These are phyloP conservation scores for Myochromella boudieri DNA, from an alignment of 768 basidiomycete genomes.

Conservation along the genomic window DNA sequence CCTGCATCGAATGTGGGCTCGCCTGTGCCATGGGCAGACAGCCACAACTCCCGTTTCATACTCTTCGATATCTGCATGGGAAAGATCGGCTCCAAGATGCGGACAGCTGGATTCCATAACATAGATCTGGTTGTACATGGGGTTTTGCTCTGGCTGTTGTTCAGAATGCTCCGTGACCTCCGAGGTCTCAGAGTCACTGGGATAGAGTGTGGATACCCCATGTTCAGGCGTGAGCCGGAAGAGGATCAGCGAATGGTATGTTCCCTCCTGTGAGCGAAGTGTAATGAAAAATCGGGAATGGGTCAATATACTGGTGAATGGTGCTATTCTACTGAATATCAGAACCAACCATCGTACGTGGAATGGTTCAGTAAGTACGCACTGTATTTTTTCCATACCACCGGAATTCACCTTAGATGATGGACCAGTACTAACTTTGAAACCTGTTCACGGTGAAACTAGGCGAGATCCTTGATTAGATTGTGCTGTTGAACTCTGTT, in stretches of 20 bases:
- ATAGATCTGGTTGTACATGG: slow-evolving; percentile 51
- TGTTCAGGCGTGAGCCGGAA: slow-evolving; percentile 53
- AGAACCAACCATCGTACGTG: background rate
- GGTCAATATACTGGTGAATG: slow-evolving; percentile 42
- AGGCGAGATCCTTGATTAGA: too few species aligned
- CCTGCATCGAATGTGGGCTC: slow-evolving; percentile 6
- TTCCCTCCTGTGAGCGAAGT: slow-evolving; percentile 56
- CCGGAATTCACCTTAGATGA: too few species aligned
- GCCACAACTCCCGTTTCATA: slow-evolving; percentile 58
- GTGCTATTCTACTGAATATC: slow-evolving; percentile 36
- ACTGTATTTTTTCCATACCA: slow-evolving; percentile 3
- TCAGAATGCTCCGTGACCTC: too few species aligned
- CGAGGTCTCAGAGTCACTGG: too few species aligned
- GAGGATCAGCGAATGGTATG: slow-evolving; percentile 62
- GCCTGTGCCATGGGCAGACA: slow-evolving; percentile 80
- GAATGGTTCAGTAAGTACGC: background rate
- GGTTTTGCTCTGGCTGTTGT: slow-evolving; percentile 2
- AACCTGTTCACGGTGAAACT: too few species aligned
- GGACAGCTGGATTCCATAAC: slow-evolving; percentile 82
- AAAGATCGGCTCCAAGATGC: slow-evolving; percentile 78
- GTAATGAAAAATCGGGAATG: slow-evolving; percentile 63
- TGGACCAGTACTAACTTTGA: too few species aligned
- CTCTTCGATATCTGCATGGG: slow-evolving; percentile 78
- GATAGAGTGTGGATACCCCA: slow-evolving; percentile 7
- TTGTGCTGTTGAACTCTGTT: too few species aligned